Evolutionary conservation across 2,329 filamentous ascomycete species (phyloP), one percentile per base, ranked within the genome.

Genomic region (Botrytis elliptica): DNA sequence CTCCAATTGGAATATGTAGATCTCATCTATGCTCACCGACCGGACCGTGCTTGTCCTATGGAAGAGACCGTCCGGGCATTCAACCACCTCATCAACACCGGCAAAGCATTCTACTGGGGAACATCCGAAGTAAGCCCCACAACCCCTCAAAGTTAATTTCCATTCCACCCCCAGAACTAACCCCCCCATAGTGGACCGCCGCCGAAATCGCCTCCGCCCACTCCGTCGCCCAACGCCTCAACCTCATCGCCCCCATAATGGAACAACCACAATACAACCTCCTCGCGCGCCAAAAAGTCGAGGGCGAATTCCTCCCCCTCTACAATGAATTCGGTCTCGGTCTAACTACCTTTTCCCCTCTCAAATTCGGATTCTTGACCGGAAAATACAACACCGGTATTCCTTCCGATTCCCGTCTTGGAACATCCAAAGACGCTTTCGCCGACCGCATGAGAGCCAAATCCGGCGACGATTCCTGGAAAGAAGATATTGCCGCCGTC

Each of bases 21-120:
- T 79, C 83, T 92, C 62, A 85, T 93, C 77, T 92, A 91, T 79
- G 90, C 90, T 25, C 91, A 93, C 82, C 87, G 91, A 33, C 88
- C 90, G 1, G 91, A 93, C 80, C 86, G 88, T 14, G 84, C 88
- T 65, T 92, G 90, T 0, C 91, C 90, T 3, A 92, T 92, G 83
- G 89, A 92, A 81, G 91, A 93, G 83, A 89, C 87, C 3, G 90
- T 93, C 55, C 88, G 90, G 71, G 89, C 88, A 71, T 92, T 93
- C 84, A 92, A 92, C 84, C 85, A 92, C 81, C 82, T 93, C 71
- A 92, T 93, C 80, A 85, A 89, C 81, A 86, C 85, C 0, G 91
- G 91, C 76, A 90, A 92, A 83, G 88, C 89, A 3, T 88, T 93
- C 76, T 92, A 92, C 84, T 92, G 90, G 90, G 90, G 90, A 60